These are phyloP conservation scores for Kwoniella bestiolae DNA, from an alignment of 768 basidiomycete genomes.

Conservation along the genomic window DNA sequence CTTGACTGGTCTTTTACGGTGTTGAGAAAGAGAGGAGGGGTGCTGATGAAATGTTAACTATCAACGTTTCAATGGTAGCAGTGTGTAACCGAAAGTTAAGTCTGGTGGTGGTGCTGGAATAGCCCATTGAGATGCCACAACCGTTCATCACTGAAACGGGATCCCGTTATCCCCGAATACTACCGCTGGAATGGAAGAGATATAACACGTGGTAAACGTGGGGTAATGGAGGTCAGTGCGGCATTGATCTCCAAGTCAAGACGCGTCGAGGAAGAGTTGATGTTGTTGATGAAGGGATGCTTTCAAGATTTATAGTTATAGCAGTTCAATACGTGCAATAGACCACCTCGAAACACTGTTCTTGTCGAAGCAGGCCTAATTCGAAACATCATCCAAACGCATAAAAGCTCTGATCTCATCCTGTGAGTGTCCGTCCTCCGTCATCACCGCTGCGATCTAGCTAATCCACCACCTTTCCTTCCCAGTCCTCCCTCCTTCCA, in stretches of 20 bases:
- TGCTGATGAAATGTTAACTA: background rate
- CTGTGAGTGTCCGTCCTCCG: background rate
- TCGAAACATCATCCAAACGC: too few species aligned
- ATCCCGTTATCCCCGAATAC: conserved; percentile 9
- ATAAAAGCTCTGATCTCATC: too few species aligned
- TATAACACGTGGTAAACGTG: background rate
- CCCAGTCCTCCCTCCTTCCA: background rate
- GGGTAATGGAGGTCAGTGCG: background rate
- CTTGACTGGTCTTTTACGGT: background rate
- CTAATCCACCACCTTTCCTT: background rate
- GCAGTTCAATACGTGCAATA: too few species aligned
- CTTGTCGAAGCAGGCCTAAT: too few species aligned
- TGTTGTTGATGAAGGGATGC: too few species aligned
- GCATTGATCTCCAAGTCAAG: background rate
- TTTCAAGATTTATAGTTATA: too few species aligned
- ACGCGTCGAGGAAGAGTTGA: background rate
- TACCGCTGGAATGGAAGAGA: background rate
- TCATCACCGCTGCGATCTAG: background rate
- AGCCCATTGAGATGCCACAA: background rate
- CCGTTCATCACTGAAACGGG: background rate
- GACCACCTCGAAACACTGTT: too few species aligned
- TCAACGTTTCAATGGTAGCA: background rate
- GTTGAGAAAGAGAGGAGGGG: background rate
- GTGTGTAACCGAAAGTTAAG: conserved; percentile 1
- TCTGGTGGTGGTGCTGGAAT: background rate